phyloP scores from a whole-genome alignment of 1,284 basidiomycete species.

The Gomphus bonarii region DNA sequence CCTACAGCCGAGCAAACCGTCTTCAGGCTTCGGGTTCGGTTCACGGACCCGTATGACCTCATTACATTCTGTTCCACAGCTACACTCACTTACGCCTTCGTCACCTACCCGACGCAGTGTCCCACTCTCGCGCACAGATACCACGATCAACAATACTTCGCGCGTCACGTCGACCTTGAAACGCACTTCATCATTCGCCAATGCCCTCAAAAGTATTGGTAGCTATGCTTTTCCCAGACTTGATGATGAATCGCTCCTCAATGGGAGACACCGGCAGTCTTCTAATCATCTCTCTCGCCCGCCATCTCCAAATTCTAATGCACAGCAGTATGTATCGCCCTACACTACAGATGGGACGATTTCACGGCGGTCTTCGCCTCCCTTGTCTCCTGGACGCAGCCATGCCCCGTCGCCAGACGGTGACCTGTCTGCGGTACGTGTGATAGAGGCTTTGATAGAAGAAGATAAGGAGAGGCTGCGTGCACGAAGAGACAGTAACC shows the following conservation, averaged over 20 bases:
- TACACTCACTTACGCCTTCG: conserved; percentile 26
- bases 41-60: conserved; percentile 44
- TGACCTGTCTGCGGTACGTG: conserved; percentile 53
- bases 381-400: conserved; percentile 15
- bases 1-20: conserved; percentile 28
- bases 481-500: conserved; percentile 41
- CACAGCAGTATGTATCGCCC: conserved; percentile 55
- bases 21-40: conserved; percentile 26
- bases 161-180: conserved; percentile 38
- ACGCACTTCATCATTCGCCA: conserved; percentile 78
- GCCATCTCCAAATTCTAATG: conserved; percentile 63
- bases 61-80: conserved; percentile 32
- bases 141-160: conserved; percentile 42
- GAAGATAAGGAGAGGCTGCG: conserved; percentile 84
- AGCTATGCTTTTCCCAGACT: conserved; percentile 53
- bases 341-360: background rate
- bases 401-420: background rate
- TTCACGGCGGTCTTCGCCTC: conserved; percentile 16
- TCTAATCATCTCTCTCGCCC: conserved; percentile 40
- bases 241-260: conserved; percentile 32
- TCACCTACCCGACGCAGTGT: conserved; percentile 29
- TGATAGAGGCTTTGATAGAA: conserved; percentile 80
- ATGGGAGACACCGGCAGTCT: conserved; percentile 35
- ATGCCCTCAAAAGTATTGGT: conserved; percentile 67
- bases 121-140: conserved; percentile 44